A percentile compares a stretch with the other conserved stretches of the same genome.
phyloP scores from a whole-genome alignment of 1,284 basidiomycete genomes.

The Boletus semigastroideus region DNA sequence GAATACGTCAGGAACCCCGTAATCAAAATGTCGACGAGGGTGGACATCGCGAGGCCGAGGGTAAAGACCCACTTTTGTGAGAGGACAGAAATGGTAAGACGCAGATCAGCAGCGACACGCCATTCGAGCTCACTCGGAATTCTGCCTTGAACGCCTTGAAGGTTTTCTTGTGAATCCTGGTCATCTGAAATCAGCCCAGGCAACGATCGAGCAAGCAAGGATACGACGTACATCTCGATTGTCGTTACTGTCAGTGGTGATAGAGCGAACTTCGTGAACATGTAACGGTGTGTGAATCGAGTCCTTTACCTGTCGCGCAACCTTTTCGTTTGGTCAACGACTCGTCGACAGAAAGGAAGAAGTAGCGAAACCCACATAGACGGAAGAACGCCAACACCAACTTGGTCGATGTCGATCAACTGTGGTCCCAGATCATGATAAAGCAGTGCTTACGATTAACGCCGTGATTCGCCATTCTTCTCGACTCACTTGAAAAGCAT shows the following conservation, averaged over 20 bases:
- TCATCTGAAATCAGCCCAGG: not conserved
- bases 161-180: conserved; percentile 29
- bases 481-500: conserved; percentile 23
- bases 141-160: conserved; percentile 24
- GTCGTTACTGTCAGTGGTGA: conserved; percentile 33
- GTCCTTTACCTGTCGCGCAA: conserved; percentile 28
- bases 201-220: not conserved
- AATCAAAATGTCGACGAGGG: conserved; percentile 48
- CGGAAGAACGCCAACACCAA: conserved; percentile 30
- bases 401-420: conserved; percentile 15
- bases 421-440: not conserved
- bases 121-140: conserved; percentile 21
- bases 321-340: conserved; percentile 13
- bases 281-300: not conserved
- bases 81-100: not conserved
- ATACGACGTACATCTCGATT: conserved; percentile 37
- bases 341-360: conserved; percentile 4
- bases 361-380: conserved; percentile 33
- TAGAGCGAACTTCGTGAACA: not conserved
- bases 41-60: conserved; percentile 45
- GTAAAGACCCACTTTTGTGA: conserved; percentile 49
- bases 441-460: conserved; percentile 19
- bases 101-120: not conserved
- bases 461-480: conserved; percentile 25
- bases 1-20: conserved; percentile 46